phyloP scores from a whole-genome alignment of 257 asterid species.

The Fraxinus americana region DNA sequence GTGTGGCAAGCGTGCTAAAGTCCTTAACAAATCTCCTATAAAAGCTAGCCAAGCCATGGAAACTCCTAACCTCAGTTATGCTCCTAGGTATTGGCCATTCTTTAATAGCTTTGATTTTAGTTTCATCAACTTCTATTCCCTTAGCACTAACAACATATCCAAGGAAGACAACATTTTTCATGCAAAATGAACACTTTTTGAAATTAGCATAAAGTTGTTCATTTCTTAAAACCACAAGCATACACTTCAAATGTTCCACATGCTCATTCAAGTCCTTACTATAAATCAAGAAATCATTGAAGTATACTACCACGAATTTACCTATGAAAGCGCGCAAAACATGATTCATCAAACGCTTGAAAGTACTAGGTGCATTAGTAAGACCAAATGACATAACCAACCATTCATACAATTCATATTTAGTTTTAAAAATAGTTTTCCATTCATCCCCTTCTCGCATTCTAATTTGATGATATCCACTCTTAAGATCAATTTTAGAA shows the following conservation, averaged over 20 bases:
- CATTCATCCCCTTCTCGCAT: background rate
- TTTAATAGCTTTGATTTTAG: background rate
- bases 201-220: background rate
- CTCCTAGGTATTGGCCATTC: background rate
- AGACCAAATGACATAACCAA: background rate
- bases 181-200: background rate
- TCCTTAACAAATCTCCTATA: background rate
- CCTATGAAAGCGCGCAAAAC: too few species aligned
- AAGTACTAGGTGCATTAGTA: too few species aligned
- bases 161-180: background rate
- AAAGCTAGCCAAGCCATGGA: background rate
- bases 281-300: background rate
- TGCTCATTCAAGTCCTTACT: background rate
- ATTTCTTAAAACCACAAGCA: background rate
- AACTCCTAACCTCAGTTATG: background rate
- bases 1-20: too few species aligned
- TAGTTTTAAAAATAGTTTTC: background rate
- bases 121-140: too few species aligned
- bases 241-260: background rate
- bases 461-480: background rate
- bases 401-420: conserved; percentile 1
- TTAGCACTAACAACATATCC: background rate
- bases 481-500: background rate
- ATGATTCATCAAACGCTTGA: too few species aligned
- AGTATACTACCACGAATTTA: too few species aligned